phyloP scores from a whole-genome alignment of 1,284 basidiomycete species.

The Tylopilus sp. region DNA sequence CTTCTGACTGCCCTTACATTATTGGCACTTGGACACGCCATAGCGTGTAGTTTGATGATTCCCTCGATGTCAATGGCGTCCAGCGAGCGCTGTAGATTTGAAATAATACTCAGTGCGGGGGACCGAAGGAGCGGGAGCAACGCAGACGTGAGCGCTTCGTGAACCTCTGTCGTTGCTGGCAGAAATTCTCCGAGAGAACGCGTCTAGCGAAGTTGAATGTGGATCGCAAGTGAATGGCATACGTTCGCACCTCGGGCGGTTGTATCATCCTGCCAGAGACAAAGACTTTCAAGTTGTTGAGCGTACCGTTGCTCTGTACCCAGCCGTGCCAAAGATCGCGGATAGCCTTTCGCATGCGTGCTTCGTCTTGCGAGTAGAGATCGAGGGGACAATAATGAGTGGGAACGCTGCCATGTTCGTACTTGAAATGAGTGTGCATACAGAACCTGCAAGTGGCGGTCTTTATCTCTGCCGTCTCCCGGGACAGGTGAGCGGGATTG shows the following conservation, averaged over 20 bases:
- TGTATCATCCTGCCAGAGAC: constrained; percentile 54
- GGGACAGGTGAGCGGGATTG: constrained; percentile 51
- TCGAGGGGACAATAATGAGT: constrained; percentile 80
- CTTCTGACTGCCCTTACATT: constrained; percentile 6
- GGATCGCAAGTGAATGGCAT: neutral
- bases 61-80: constrained; percentile 84
- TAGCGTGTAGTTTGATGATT: constrained; percentile 34
- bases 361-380: constrained; percentile 66
- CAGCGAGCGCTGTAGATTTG: constrained; percentile 67
- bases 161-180: constrained; percentile 22
- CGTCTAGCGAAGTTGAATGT: constrained; percentile 9
- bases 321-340: constrained; percentile 69
- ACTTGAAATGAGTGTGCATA: constrained; percentile 69
- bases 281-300: constrained; percentile 82
- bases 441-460: constrained; percentile 77
- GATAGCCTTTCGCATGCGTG: constrained; percentile 61
- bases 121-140: constrained; percentile 50
- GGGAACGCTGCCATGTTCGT: constrained; percentile 39
- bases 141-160: constrained; percentile 42
- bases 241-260: constrained; percentile 54
- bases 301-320: constrained; percentile 52
- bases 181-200: constrained; percentile 19
- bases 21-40: constrained; percentile 12
- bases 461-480: constrained; percentile 57
- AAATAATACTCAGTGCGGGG: constrained; percentile 54